Evolutionary conservation across 192 early-diverging fungal genomes (phyloP), one percentile per base, ranked within the genome.

Genomic region (Gryganskiella cystojenkinii): DNA sequence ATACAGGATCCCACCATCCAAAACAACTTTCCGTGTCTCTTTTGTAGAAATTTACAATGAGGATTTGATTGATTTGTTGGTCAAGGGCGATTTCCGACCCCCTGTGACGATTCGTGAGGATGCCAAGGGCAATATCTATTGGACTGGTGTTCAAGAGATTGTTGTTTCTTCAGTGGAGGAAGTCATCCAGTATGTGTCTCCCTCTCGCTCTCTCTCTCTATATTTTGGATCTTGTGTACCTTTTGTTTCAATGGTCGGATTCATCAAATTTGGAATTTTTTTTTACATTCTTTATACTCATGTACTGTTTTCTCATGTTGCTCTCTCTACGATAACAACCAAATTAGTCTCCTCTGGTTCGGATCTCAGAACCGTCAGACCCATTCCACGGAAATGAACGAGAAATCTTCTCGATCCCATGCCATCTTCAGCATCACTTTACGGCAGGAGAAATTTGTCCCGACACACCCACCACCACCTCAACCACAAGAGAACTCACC

Each of bases 41-140:
- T 99, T 98, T 83, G 74, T 99, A 28, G 97, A 99, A 69, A 88
- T 98, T 10, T 97, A 99, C 80, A 99, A 99, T 75, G 98, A 99
- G 66, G 98, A 99, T 37, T 82, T 98, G 45, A 90, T 96, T 20
- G 98, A 99, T 83, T 82, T 99, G 43, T 79, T 98, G 28, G 92
- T 90, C 55, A 89, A 88, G 46, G 76, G 80, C 52, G 85, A 84
- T 7, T 83, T 83, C 47, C 74, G 89, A 52, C 87, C 89, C 4
- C 85, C 84, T 10, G 87, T 95, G 0, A 87, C 90, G 5, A 85
- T 98, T 52, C 82, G 96, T 52, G 92, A 94, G 55, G 96, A 99
- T 83, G 81, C 92, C 8, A 89, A 89, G 44, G 98, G 96, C 54
- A 90, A 93, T 56, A 96, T 98, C 67, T 86, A 89, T 57, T 93